Evolutionary conservation across 2,329 filamentous ascomycete species (phyloP), one percentile per base, ranked within the genome.

Genomic region (Leptographium galeiforme): DNA sequence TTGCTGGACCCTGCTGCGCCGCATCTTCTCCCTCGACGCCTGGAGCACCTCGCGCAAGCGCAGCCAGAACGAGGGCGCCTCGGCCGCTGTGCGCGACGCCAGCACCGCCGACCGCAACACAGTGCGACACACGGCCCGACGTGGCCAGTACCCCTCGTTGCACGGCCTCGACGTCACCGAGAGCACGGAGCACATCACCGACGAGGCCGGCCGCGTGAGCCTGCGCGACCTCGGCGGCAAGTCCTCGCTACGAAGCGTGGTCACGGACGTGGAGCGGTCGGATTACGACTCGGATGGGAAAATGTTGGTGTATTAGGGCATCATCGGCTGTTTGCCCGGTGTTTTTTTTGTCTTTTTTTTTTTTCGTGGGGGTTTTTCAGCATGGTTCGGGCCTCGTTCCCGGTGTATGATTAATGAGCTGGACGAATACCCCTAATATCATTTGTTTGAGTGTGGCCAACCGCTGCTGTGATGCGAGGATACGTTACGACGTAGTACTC

Each of bases 1-100:
- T 49, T 75, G 73, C 57, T 82, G 78, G 73, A 74, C 76, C 0
- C 67, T 82, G 19, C 68, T 80, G 34, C 72, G 76, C 45, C 69
- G 71, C 10, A 55, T 75, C 49, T 61, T 62, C 53, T 44, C 57
- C 0, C 57, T 57, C 33, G 59, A 58, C n/a, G 52, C 60, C 8
- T 62, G 60, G 61, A 25, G 55, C 43, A 19, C 18, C 30, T 48
- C 38, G 8, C 19, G 33, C 8, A 49, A 53, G 36, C 43, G 50
- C 34, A 52, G 50, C 43, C 43, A 46, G 19, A 47, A 19, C 43
- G n/a, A n/a, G n/a, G n/a, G n/a, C n/a, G 43, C 41, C 16, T 36
- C 50, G 14, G 38, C 18, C 41, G 33, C 11, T 1, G 16, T 10
- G 12, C 14, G 18, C 50, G 34, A 33, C 32, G 38, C 18, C 8